Percentiles rank a stretch among this genome's conserved stretches.
phyloP scores from a whole-genome alignment of 2,329 filamentous ascomycete species.

The Arachnopeziza araneosa region DNA sequence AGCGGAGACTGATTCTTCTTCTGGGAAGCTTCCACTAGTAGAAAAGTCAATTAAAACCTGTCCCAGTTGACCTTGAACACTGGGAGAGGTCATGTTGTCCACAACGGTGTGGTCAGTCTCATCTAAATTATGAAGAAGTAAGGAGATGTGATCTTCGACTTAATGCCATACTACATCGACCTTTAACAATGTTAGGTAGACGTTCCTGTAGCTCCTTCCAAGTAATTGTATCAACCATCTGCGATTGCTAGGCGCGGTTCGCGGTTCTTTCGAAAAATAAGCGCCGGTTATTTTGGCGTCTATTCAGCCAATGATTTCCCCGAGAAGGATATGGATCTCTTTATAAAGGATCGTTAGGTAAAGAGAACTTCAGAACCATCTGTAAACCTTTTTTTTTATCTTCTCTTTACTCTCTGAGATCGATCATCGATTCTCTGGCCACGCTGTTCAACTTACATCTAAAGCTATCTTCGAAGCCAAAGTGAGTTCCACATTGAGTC shows the following conservation, averaged over 20 bases:
- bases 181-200: neutral
- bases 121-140: neutral
- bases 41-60: slow-evolving; percentile 62
- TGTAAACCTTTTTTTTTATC: neutral
- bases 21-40: slow-evolving; percentile 40
- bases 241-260: neutral
- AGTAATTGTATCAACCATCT: neutral
- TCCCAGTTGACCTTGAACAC: slow-evolving; percentile 35
- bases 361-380: neutral
- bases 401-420: neutral
- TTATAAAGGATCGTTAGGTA: neutral
- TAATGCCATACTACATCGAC: neutral
- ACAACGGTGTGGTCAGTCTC: neutral
- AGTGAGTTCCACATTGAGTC: neutral
- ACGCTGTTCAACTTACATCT: neutral
- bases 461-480: neutral
- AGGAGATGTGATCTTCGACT: neutral
- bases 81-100: slow-evolving; percentile 21
- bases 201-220: neutral
- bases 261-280: neutral
- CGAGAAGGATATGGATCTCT: neutral
- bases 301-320: neutral
- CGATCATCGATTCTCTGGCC: neutral
- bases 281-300: neutral
- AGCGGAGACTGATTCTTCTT: slow-evolving; percentile 38